Conservation (phyloP, 2,329 filamentous ascomycete species). For the Curvularia eragrostidis region DNA sequence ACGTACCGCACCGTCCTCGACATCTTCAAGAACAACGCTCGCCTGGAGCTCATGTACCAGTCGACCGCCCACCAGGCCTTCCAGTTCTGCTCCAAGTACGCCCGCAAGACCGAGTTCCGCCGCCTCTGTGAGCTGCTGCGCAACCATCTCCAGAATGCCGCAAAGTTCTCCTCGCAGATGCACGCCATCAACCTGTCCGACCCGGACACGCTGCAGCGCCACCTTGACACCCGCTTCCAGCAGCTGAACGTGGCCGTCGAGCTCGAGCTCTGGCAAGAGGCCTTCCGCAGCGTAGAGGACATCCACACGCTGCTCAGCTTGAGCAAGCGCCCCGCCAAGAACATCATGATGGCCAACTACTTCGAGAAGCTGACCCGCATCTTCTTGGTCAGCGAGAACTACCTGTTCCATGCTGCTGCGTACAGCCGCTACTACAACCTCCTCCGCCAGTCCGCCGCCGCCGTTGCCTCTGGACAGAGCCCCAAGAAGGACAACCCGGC, state of each 20-base stretch:
- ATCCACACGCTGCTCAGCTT: conserved; percentile 97
- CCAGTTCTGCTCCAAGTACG: conserved; percentile 98
- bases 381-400: conserved; percentile 99
- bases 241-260: conserved; percentile 98
- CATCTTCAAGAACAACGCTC: conserved; percentile 98
- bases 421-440: conserved; percentile 98
- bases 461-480: conserved; percentile 83
- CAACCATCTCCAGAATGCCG: conserved; percentile 98
- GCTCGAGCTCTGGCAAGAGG: conserved; percentile 98
- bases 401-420: conserved; percentile 96
- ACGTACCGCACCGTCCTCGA: conserved; percentile 98
- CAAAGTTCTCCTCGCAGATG: conserved; percentile 99
- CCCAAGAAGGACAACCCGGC: conserved; percentile 95
- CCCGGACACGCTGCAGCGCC: conserved; percentile 94
- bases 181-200: conserved; percentile 99
- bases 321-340: conserved; percentile 98
- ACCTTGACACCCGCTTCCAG: conserved; percentile 97
- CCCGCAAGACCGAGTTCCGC: conserved; percentile 98
- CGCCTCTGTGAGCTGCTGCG: conserved; percentile 96
- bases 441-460: conserved; percentile 84
- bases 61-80: conserved; percentile 97
- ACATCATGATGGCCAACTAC: conserved; percentile 99
- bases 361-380: conserved; percentile 99
- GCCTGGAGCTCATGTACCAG: conserved; percentile 97
- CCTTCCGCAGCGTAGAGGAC: conserved; percentile 98